A percentile compares a stretch with the other conserved stretches of the same genome.
Conservation (phyloP, 2,329 filamentous ascomycete genomes). For the Penicillium sp. region DNA sequence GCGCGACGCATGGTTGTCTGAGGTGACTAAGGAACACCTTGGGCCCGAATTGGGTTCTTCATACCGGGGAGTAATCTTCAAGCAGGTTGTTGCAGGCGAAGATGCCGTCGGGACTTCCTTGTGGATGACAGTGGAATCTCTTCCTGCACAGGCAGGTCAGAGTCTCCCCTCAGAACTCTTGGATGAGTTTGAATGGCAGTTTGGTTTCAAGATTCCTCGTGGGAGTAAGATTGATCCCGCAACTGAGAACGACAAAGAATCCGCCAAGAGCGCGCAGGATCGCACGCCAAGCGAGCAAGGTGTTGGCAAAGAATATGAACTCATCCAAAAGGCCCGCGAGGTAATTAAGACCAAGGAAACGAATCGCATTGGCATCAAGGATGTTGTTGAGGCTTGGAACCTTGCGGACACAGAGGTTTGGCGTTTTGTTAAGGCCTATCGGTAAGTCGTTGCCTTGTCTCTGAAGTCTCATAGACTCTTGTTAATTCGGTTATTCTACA, state of each 20-base stretch:
- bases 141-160: conserved; percentile 48
- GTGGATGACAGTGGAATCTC: conserved; percentile 74
- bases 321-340: conserved; percentile 51
- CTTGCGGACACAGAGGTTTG: conserved; percentile 63
- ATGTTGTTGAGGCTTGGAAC: conserved; percentile 54
- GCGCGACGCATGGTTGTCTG: conserved; percentile 75
- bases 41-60: conserved; percentile 61
- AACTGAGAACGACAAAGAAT: conserved; percentile 32
- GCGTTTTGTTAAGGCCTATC: conserved; percentile 61
- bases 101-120: conserved; percentile 63
- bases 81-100: conserved; percentile 73
- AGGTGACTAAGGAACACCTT: conserved; percentile 67
- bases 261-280: conserved; percentile 31
- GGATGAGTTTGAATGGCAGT: conserved; percentile 79
- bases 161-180: conserved; percentile 51
- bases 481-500: conserved; percentile 15
- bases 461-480: not conserved
- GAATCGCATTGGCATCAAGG: conserved; percentile 40
- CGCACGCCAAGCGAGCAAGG: conserved; percentile 39
- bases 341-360: conserved; percentile 41
- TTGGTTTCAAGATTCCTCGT: conserved; percentile 77
- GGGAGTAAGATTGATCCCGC: conserved; percentile 40
- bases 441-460: conserved; percentile 27
- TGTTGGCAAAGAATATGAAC: conserved; percentile 44
- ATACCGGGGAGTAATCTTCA: conserved; percentile 69